Conservation (phyloP, 768 basidiomycete species). For the Pholiota conissans region DNA sequence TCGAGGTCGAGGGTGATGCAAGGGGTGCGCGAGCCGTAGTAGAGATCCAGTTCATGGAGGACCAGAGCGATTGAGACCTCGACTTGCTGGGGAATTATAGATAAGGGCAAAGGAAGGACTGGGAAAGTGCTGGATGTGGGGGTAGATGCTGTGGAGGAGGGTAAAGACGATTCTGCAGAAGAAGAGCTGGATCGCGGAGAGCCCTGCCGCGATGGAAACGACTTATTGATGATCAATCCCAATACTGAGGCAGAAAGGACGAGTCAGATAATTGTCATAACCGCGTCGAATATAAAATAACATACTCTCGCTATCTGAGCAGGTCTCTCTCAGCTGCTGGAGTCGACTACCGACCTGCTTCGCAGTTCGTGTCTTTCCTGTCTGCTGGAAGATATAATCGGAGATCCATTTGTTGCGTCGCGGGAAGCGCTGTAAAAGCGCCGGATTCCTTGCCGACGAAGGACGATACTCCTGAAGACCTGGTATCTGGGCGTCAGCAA, state of each 20-base stretch:
- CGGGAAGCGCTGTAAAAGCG: constrained; percentile 58
- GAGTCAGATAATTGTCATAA: constrained; percentile 18
- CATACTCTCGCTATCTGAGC: constrained; percentile 56
- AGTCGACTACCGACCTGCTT: constrained; percentile 73
- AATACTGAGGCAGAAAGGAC: not conserved
- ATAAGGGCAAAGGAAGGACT: not conserved
- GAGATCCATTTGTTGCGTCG: constrained; percentile 69
- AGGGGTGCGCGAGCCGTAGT: constrained; percentile 8
- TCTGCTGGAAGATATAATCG: constrained; percentile 55
- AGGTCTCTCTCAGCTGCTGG: constrained; percentile 66
- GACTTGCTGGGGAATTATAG: not conserved
- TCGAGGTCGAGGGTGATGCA: constrained; percentile 26
- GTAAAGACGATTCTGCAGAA: not conserved
- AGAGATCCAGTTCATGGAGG: constrained; percentile 15
- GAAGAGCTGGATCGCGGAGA: not conserved
- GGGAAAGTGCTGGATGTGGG: constrained; percentile 2
- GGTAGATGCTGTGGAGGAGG: not conserved
- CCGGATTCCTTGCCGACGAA: constrained; percentile 49
- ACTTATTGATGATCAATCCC: constrained; percentile 4
- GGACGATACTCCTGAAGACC: constrained; percentile 59
- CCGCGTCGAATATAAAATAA: constrained; percentile 9
- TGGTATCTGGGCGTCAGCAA: constrained; percentile 23
- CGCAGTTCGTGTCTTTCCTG: constrained; percentile 57
- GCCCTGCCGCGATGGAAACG: not conserved
- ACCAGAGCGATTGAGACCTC: constrained; percentile 8